Evolutionary conservation across 129 eudicot genomes (phyloP).

Genomic region (Flaveria sonorensis): DNA sequence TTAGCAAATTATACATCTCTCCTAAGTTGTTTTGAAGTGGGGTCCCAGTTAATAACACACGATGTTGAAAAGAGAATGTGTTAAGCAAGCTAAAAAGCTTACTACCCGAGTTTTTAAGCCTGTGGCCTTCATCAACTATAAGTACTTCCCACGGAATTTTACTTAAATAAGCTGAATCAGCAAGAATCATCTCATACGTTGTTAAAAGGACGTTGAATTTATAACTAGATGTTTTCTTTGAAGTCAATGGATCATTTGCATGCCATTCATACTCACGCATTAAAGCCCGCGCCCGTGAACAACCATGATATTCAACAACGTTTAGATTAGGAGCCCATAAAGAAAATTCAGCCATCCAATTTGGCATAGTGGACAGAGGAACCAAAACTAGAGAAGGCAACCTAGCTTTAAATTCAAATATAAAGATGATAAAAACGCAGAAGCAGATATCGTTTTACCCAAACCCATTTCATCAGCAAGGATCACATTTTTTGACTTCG

Average conservation of each 20-base stretch:
- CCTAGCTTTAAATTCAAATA: constrained; percentile 72
- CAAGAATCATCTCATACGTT: constrained; percentile 93
- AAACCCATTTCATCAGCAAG: constrained; percentile 99
- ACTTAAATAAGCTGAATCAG: constrained; percentile 71
- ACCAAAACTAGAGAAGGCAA: constrained; percentile 92
- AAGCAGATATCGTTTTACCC: constrained; percentile 93
- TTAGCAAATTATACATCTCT: constrained; percentile 89
- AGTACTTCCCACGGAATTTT: constrained; percentile 96
- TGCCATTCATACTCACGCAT: constrained; percentile 95
- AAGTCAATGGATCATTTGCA: constrained; percentile 44
- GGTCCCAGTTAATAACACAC: constrained; percentile 87
- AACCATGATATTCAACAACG: constrained; percentile 91
- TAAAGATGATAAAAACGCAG: constrained; percentile 76
- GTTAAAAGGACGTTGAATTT: constrained; percentile 89
- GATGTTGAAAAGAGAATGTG: constrained; percentile 84
- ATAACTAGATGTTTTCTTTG: constrained; percentile 49
- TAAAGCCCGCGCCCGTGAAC: constrained; percentile 60
- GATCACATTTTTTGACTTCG: constrained; percentile 75
- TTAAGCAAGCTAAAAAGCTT: constrained; percentile 91
- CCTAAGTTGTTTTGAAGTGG: constrained; percentile 96
- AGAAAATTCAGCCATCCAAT: constrained; percentile 91
- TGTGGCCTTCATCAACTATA: constrained; percentile 97
- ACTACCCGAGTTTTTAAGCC: constrained; percentile 80
- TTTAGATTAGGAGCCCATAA: constrained; percentile 93
- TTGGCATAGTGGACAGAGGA: constrained; percentile 98